Conservation (phyloP, 768 basidiomycete genomes). For the Mrakia blollopis region DNA sequence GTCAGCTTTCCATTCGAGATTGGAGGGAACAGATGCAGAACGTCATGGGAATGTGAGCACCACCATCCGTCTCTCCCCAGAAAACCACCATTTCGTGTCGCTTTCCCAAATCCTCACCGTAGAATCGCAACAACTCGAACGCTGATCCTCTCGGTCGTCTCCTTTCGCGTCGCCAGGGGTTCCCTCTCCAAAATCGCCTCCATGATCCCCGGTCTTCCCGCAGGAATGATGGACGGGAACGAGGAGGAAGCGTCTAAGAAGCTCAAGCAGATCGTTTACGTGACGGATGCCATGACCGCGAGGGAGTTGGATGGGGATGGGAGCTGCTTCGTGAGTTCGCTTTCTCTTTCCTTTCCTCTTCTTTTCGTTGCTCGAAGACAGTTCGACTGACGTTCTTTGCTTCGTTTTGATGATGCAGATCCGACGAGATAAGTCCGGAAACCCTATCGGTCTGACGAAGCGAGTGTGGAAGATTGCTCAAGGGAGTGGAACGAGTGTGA, state of each 20-base stretch:
- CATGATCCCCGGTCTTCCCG: conserved; percentile 96
- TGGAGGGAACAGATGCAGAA: conserved; percentile 97
- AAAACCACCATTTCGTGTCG: no score
- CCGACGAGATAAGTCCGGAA: conserved; percentile 42
- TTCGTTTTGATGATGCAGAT: conserved; percentile 31
- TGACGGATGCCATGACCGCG: conserved; percentile 96
- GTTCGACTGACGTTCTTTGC: background rate
- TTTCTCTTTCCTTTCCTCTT: background rate
- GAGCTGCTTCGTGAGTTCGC: conserved; percentile 66
- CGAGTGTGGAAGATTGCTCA: conserved; percentile 82
- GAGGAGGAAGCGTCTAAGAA: conserved; percentile 87
- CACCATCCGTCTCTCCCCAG: background rate
- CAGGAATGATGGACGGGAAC: conserved; percentile 75
- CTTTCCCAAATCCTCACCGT: no score
- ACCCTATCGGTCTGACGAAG: conserved; percentile 67
- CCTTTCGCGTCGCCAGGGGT: conserved; percentile 58
- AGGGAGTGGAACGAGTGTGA: conserved; percentile 88
- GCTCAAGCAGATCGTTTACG: conserved; percentile 97
- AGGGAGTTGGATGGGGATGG: conserved; percentile 93
- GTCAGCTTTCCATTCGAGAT: conserved; percentile 91
- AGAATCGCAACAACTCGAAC: background rate
- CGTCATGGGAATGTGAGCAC: conserved; percentile 91
- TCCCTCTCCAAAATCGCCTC: conserved; percentile 96
- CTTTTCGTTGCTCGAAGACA: background rate
- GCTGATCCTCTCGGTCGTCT: conserved; percentile 15